Percentiles rank a stretch among this genome's conserved stretches.
Conservation (phyloP, 768 basidiomycete species). For the Boletus subparvulus region DNA sequence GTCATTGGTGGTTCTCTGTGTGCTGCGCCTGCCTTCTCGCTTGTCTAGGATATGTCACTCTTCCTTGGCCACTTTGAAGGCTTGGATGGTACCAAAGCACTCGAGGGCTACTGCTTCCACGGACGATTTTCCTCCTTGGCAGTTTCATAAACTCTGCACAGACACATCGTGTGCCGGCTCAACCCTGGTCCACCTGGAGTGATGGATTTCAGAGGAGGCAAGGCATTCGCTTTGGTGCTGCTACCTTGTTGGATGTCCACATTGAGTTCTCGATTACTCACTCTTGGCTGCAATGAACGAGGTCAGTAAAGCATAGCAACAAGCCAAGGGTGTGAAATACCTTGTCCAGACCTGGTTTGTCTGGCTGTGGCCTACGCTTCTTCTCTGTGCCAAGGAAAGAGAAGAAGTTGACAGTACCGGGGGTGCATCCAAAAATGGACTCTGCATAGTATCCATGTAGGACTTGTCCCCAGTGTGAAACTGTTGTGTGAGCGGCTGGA, state of each 20-base stretch:
- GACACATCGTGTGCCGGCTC: conserved; percentile 97
- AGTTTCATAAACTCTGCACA: conserved; percentile 84
- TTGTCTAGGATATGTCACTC: conserved; percentile 86
- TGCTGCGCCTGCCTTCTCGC: conserved; percentile 56
- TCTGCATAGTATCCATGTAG: conserved; percentile 66
- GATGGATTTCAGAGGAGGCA: conserved; percentile 44
- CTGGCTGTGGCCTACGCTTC: conserved; percentile 60
- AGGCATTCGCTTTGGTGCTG: conserved; percentile 38
- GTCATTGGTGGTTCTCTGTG: conserved; percentile 35
- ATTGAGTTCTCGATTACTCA: conserved; percentile 66
- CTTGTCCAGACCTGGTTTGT: conserved; percentile 70
- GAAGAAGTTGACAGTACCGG: conserved; percentile 84
- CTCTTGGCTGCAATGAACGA: conserved; percentile 45
- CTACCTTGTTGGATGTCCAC: conserved; percentile 49
- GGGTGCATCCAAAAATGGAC: conserved; percentile 42
- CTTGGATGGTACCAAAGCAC: conserved; percentile 80
- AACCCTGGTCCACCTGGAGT: conserved; percentile 90
- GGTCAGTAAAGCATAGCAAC: conserved; percentile 2
- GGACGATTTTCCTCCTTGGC: conserved; percentile 79
- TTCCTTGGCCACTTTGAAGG: conserved; percentile 86
- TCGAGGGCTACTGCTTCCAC: conserved; percentile 83
- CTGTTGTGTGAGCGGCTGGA: conserved; percentile 32
- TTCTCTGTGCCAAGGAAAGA: conserved; percentile 79
- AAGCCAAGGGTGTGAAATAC: conserved; percentile 34
- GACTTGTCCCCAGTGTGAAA: conserved; percentile 43